Evolutionary conservation across 2,329 filamentous ascomycete genomes (phyloP).

Genomic region (Fusarium oxysporum): DNA sequence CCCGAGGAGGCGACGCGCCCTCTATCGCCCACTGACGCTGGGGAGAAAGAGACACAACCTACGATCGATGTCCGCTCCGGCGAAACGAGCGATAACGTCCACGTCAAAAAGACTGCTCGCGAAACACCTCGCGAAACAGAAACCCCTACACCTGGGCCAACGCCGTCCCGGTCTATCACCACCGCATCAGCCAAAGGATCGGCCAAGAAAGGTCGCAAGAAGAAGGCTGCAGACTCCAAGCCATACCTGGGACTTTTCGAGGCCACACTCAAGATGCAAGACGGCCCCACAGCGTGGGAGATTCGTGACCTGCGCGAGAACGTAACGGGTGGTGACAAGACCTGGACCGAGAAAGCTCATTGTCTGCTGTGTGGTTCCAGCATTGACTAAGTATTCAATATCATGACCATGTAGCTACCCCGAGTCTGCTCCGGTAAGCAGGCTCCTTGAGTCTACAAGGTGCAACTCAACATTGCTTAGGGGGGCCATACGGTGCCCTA

Average conservation of each 20-base stretch:
- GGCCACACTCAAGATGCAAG: conserved; percentile 60
- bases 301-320: conserved; percentile 63
- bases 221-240: conserved; percentile 53
- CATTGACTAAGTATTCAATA: conserved; percentile 54
- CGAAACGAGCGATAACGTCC: conserved; percentile 54
- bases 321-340: conserved; percentile 61
- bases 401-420: background rate
- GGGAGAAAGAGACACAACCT: conserved; percentile 61
- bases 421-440: conserved; percentile 18
- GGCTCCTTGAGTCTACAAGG: conserved; percentile 16
- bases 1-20: conserved; percentile 53
- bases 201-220: conserved; percentile 54
- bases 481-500: background rate
- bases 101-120: conserved; percentile 51
- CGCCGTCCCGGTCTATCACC: conserved; percentile 40
- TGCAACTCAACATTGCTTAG: conserved; percentile 10
- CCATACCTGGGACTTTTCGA: conserved; percentile 66
- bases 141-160: conserved; percentile 48
- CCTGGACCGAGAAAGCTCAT: conserved; percentile 62
- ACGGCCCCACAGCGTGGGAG: conserved; percentile 62
- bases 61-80: conserved; percentile 66
- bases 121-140: conserved; percentile 48
- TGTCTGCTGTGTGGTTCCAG: conserved; percentile 63
- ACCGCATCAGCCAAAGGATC: conserved; percentile 43
- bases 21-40: conserved; percentile 64